Percentiles rank a stretch among this genome's conserved stretches.
phyloP scores from a whole-genome alignment of 2,329 filamentous ascomycete genomes.

The Chaetothyriales sp. region DNA sequence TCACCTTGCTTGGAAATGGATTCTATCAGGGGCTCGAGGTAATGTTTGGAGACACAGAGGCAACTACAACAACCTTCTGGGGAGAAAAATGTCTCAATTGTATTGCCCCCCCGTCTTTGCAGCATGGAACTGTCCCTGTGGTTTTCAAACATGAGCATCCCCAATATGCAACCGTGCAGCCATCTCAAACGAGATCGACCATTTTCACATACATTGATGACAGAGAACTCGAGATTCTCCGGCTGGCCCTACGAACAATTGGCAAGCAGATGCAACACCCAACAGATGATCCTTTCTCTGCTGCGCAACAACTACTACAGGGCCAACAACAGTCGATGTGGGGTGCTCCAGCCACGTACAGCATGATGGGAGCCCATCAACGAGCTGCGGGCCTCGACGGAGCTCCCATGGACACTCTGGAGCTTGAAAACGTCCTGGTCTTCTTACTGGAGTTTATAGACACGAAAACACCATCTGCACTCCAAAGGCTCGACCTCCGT shows the following conservation, averaged over 20 bases:
- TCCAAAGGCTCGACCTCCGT: conserved; percentile 51
- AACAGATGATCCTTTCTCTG: conserved; percentile 35
- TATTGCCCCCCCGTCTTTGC: conserved; percentile 54
- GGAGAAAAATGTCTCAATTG: conserved; percentile 67
- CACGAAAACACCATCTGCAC: conserved; percentile 31
- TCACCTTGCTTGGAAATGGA: conserved; percentile 65
- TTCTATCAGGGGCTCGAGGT: conserved; percentile 71
- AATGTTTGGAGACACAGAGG: conserved; percentile 59
- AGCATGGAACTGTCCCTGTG: conserved; percentile 54
- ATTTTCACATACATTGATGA: conserved; percentile 54
- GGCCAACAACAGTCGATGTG: conserved; percentile 14
- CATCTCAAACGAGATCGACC: conserved; percentile 30
- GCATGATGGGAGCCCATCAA: conserved; percentile 31
- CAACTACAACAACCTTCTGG: conserved; percentile 66
- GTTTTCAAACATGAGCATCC: conserved; percentile 46
- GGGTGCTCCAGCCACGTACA: conserved; percentile 19
- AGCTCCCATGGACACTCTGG: conserved; percentile 27
- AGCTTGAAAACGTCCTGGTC: conserved; percentile 54
- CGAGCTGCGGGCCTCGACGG: conserved; percentile 30
- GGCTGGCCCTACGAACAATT: conserved; percentile 29
- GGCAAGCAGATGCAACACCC: conserved; percentile 33
- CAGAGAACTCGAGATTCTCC: conserved; percentile 33
- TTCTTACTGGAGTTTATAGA: conserved; percentile 66
- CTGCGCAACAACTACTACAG: conserved; percentile 29
- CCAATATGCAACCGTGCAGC: conserved; percentile 31